Conservation (phyloP, 83 land plant species). For the Diphasiastrum complanatum region DNA sequence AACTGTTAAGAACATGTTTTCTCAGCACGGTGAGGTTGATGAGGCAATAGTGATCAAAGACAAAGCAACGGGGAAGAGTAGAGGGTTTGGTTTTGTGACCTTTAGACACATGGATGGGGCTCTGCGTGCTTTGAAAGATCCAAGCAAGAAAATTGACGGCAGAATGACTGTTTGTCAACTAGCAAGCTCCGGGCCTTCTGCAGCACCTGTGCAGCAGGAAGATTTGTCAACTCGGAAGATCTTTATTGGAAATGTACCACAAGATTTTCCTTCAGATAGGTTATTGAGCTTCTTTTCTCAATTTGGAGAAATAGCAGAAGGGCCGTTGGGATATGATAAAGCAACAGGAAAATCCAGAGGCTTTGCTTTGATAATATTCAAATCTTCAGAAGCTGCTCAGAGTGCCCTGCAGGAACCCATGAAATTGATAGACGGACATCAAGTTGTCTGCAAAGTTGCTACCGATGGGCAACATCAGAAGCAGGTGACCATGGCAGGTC, state of each 20-base stretch:
- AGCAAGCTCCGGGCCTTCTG: background rate
- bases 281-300: background rate
- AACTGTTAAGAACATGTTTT: background rate
- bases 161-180: background rate
- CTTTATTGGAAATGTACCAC: background rate
- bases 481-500: no score
- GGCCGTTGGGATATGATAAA: background rate
- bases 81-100: background rate
- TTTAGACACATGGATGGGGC: conserved; percentile 1
- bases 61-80: background rate
- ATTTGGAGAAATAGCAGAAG: background rate
- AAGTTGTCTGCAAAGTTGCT: background rate
- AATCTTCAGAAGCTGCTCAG: background rate
- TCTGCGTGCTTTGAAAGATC: background rate
- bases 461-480: background rate
- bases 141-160: background rate
- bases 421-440: background rate
- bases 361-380: background rate
- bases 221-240: background rate
- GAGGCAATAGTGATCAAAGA: background rate
- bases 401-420: background rate
- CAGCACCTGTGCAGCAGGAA: background rate
- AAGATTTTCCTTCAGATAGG: background rate
- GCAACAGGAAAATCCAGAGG: background rate
- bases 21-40: background rate